Base-by-base conservation (phyloP, 768 basidiomycete genomes). In the Pleurotus citrinopileatus region DNA sequence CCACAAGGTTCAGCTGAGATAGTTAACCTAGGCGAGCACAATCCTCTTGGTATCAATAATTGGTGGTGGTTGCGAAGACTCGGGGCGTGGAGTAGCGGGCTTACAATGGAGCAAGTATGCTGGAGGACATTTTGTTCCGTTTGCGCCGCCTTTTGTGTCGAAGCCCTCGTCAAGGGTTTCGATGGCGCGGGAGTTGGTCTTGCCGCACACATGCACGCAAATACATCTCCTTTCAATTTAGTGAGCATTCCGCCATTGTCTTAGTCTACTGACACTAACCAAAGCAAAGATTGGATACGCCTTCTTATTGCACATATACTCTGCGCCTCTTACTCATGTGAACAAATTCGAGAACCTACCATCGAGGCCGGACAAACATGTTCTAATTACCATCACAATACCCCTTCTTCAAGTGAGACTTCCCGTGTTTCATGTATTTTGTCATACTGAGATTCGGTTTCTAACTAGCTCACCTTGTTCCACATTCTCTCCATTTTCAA, bases 91-190 rank as follows among this genome's bases (percentile, higher is more conserved):
- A 74, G 65, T 4, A 65, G 72, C 6, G 60, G 68, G 28, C 75
- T 73, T 59, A 78, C 82, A 32, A 89, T 87, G 73, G 66, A 75
- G 0, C 73, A 83, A 22, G 70, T 91, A 8, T 89, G 88, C 64
- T 91, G 90, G 89, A 70, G 69, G 27, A 89, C 87, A 0, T 91
- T 91, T 63, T 75, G 77, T 36, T 72, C 89, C 10, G 78, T 87
- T 7, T 89, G 89, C 57, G 73, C 68, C 15, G 81, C 84, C 0
- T 80, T 89, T 36, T 78, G 79, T 47, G 73, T 87, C 7, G 86
- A 87, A 52, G 80, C 84, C 0, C 73, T 90, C 19, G 80, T 85
- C 20, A 82, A 80, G 51, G 86, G 85, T 5, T 66, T 91, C 22
- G 87, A 89, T 62, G 88, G 88, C 0, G 65, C 78, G 40, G 77